Base-by-base conservation (phyloP, 345 rosid genomes). In the Arabidopsis suecica region DNA sequence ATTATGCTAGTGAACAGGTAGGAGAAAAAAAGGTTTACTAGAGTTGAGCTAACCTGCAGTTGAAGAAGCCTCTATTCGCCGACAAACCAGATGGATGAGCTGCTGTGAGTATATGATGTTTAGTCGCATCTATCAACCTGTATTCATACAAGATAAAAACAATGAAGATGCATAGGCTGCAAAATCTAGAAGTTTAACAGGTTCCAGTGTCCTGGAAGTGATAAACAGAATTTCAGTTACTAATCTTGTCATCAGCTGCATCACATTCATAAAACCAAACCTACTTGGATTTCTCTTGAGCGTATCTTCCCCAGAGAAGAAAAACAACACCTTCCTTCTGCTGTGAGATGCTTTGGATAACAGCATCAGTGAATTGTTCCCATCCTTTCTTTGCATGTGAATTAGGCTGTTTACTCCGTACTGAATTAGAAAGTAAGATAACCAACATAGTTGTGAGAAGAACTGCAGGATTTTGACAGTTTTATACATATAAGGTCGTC, bases 81-180 rank as follows among this genome's bases (percentile, higher is more conserved):
- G 99, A 95, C 83, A 95, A 88, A 74, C 99, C 99, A 78, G 99
- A 95, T 37, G 99, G 99, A 86, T 95, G 99, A 22, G 99, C 99
- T 57, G 99, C 92, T 83, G 89, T 90, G 77, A 92, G 96, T 70
- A 92, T 85, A 72, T 89, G 90, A 87, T 95, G 99, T 74, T 85
- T 95, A 71, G 79, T 83, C 81, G 77, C 89, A 82, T 92, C 92
- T 78, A 95, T 90, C 80, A 92, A 85, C 85, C 99, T 95, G 87
- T 42, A 49, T 32, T 68, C 48, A 61, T 40, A 60, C 47, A 60
- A 32, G 30, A 59, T 13, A 61, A 41, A 41, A 53, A 45, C 74
- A 51, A 68, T 10, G 37, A 33, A 61, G 25, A 66, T 74, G 72
- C 49, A 23, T 56, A 44, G 7, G 28, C 48, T 16, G 30, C 49